A percentile compares a stretch with the other conserved stretches of the same genome.
phyloP scores from a whole-genome alignment of 495 filamentous ascomycete species.

The Hyphodiscus hymeniophilus region DNA sequence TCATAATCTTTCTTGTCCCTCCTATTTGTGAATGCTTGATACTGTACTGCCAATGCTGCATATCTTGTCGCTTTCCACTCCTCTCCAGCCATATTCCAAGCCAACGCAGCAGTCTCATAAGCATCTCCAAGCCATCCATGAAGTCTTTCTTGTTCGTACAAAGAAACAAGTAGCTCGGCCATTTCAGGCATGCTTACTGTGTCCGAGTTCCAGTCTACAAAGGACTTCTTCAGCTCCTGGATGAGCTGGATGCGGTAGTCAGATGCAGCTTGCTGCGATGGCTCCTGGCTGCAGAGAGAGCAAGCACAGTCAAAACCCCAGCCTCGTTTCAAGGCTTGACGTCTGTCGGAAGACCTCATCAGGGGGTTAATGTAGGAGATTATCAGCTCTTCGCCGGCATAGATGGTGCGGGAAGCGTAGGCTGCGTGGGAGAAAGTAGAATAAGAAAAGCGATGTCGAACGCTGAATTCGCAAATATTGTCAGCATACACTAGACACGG shows the following conservation, averaged over 20 bases:
- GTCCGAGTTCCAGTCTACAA: neutral
- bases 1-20: too few species aligned
- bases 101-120: conserved; percentile 23
- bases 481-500: too few species aligned
- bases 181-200: conserved; percentile 8
- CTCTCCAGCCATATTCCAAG: conserved; percentile 20
- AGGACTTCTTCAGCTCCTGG: neutral
- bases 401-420: conserved; percentile 13
- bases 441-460: too few species aligned
- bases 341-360: conserved; percentile 2
- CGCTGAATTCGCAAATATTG: too few species aligned
- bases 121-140: conserved; percentile 22
- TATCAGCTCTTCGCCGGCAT: conserved; percentile 15
- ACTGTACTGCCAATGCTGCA: conserved; percentile 18
- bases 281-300: conserved; percentile 2
- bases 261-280: neutral
- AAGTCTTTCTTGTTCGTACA: conserved; percentile 24
- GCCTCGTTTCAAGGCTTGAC: conserved; percentile 2
- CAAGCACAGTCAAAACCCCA: conserved; percentile 19
- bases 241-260: conserved; percentile 8
- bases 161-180: conserved; percentile 19
- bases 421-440: conserved; percentile 9
- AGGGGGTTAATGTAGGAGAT: conserved; percentile 17
- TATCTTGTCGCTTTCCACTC: conserved; percentile 17
- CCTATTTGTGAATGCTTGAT: too few species aligned